Percentiles rank a stretch among this genome's conserved stretches.
Conservation (phyloP, 2,329 filamentous ascomycete genomes). For the Aspergillus quadricinctus region DNA sequence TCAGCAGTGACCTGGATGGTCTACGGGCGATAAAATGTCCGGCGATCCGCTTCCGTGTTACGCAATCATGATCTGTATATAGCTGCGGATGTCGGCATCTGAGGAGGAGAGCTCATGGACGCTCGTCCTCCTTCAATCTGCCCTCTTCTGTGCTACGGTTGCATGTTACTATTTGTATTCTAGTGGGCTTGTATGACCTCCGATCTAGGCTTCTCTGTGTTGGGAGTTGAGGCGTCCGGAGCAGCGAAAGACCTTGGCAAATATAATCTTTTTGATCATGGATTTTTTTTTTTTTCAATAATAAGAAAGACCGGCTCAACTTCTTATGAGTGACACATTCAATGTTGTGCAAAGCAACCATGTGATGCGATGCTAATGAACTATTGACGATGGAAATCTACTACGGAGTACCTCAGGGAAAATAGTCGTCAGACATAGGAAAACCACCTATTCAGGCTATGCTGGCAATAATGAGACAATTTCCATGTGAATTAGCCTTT, state of each 20-base stretch:
- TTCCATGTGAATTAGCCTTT: not conserved
- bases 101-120: not conserved
- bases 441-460: not conserved
- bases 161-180: not conserved
- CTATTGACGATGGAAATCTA: not conserved
- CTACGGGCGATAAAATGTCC: conserved; percentile 16
- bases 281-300: not conserved
- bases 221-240: not conserved
- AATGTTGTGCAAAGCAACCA: not conserved
- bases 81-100: conserved; percentile 3
- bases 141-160: not conserved
- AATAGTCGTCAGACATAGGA: not conserved
- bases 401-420: not conserved
- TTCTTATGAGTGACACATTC: too few relatives aligned
- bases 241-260: not conserved
- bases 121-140: not conserved
- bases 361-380: not conserved
- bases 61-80: conserved; percentile 3
- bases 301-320: not conserved
- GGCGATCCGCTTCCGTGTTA: not conserved
- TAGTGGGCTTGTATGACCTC: not conserved
- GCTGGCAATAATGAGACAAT: not conserved
- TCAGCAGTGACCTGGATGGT: conserved; percentile 29
- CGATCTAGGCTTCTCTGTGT: not conserved
- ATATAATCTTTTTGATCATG: not conserved